These are phyloP conservation scores for Phascolomyces articulosus DNA, from an alignment of 371 early-diverging fungal genomes.

Conservation along the genomic window DNA sequence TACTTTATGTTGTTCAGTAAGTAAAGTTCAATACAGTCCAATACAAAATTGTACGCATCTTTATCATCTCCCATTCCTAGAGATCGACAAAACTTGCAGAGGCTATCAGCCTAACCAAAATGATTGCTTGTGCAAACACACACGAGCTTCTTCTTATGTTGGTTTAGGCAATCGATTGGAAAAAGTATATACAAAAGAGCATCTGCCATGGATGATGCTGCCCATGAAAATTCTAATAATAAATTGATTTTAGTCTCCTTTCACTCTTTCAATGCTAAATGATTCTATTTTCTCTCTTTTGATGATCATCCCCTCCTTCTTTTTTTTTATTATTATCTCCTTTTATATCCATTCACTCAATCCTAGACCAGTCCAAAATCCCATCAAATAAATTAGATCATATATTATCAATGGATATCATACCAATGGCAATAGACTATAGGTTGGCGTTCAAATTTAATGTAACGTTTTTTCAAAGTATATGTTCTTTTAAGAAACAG, in stretches of 20 bases:
- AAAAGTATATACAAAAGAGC: constrained; percentile 67
- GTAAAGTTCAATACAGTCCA: too few relatives aligned
- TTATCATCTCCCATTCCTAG: constrained; percentile 39
- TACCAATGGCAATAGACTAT: constrained; percentile 59
- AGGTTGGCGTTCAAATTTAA: constrained; percentile 51
- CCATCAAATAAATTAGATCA: not conserved
- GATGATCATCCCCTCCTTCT: too few relatives aligned
- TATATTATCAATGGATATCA: constrained; percentile 9
- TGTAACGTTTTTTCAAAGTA: constrained; percentile 18
- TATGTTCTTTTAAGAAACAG: not conserved
- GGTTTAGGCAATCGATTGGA: constrained; percentile 67
- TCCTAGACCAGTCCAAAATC: too few relatives aligned
- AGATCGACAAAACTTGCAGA: constrained; percentile 54
- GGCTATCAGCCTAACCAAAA: constrained; percentile 51
- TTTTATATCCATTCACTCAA: too few relatives aligned
- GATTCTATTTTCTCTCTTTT: not conserved
- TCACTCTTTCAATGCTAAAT: too few relatives aligned
- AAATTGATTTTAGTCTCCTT: not conserved
- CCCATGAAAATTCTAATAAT: constrained; percentile 66
- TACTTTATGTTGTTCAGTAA: constrained; percentile 26
- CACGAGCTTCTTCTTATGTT: constrained; percentile 79
- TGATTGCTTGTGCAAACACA: constrained; percentile 66
- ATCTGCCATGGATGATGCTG: constrained; percentile 67
- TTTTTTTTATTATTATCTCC: too few relatives aligned
- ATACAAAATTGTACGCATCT: constrained; percentile 43